Evolutionary conservation across 2,329 filamentous ascomycete genomes (phyloP).

Genomic region (Elsinoe fawcettii): DNA sequence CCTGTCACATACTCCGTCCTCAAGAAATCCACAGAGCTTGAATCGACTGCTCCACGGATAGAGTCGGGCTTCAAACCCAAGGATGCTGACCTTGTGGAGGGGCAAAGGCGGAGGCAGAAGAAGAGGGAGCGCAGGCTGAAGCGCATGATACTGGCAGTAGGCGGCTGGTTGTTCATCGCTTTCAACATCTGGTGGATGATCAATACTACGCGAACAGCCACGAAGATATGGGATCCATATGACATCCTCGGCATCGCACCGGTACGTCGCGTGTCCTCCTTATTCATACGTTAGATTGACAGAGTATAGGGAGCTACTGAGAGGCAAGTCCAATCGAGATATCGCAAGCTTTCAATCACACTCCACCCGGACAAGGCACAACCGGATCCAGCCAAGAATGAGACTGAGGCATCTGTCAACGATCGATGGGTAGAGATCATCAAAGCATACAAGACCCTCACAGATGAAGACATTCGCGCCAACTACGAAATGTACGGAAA

Average conservation of each 20-base stretch:
- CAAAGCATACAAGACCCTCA: slow-evolving; percentile 96
- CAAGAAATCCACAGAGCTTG: slow-evolving; percentile 66
- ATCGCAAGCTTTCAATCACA: slow-evolving; percentile 76
- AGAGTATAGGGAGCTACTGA: slow-evolving; percentile 62
- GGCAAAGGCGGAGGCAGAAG: slow-evolving; percentile 76
- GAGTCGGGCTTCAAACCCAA: slow-evolving; percentile 71
- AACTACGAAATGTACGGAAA: slow-evolving; percentile 96
- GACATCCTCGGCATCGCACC: slow-evolving; percentile 83
- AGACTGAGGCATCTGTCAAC: slow-evolving; percentile 78
- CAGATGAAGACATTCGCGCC: slow-evolving; percentile 92
- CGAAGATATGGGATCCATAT: slow-evolving; percentile 93
- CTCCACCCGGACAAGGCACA: slow-evolving; percentile 89
- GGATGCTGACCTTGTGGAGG: slow-evolving; percentile 74
- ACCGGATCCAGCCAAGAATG: slow-evolving; percentile 77
- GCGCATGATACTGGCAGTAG: slow-evolving; percentile 64
- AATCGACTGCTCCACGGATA: slow-evolving; percentile 75
- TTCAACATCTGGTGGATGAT: slow-evolving; percentile 89
- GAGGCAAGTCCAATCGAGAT: slow-evolving; percentile 85
- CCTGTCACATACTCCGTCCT: slow-evolving; percentile 76
- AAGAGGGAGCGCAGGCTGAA: slow-evolving; percentile 84
- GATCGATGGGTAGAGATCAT: slow-evolving; percentile 87
- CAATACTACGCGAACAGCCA: slow-evolving; percentile 61
- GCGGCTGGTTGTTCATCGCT: slow-evolving; percentile 76
- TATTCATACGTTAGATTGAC: slow-evolving; percentile 21
- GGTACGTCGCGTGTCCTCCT: slow-evolving; percentile 40